Evolutionary conservation across 306 rosid species (phyloP).

Genomic region (Cicer chorassanicum): DNA sequence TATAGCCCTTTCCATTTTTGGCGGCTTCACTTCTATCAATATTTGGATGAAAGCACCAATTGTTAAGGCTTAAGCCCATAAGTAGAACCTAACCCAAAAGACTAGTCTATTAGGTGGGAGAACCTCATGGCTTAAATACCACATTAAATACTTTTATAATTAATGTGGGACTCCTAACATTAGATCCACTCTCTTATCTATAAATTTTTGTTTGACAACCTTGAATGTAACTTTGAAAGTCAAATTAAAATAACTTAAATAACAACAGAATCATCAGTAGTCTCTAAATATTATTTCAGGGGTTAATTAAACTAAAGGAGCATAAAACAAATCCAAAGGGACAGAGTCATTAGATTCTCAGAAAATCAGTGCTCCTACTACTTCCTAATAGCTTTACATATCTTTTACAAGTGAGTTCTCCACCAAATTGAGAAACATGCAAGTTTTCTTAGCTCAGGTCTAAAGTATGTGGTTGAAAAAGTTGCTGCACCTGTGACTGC

Average conservation of each 20-base stretch:
- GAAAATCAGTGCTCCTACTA: slow-evolving; percentile 2
- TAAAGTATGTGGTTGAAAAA: slow-evolving; percentile 7
- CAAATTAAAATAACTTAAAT: neutral
- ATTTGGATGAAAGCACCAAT: too few relatives aligned
- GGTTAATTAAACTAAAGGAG: slow-evolving; percentile 8
- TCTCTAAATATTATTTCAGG: slow-evolving; percentile 14
- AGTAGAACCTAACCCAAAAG: too few relatives aligned
- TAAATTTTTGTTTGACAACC: too few relatives aligned
- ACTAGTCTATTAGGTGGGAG: too few relatives aligned
- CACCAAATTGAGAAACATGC: neutral
- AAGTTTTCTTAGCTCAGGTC: neutral
- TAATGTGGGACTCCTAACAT: too few relatives aligned
- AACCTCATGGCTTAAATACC: too few relatives aligned
- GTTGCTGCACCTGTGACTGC: slow-evolving; percentile 20
- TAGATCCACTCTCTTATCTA: too few relatives aligned
- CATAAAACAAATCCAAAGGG: slow-evolving; percentile 13
- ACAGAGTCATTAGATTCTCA: neutral
- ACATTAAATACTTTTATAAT: too few relatives aligned
- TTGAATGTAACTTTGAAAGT: too few relatives aligned
- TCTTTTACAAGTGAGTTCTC: neutral
- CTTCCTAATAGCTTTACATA: neutral
- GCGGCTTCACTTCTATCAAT: too few relatives aligned
- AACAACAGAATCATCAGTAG: neutral
- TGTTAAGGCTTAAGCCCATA: too few relatives aligned
- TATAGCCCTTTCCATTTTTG: too few relatives aligned